Base-by-base conservation (phyloP, 768 basidiomycete species). In the Termitomyces sp. region DNA sequence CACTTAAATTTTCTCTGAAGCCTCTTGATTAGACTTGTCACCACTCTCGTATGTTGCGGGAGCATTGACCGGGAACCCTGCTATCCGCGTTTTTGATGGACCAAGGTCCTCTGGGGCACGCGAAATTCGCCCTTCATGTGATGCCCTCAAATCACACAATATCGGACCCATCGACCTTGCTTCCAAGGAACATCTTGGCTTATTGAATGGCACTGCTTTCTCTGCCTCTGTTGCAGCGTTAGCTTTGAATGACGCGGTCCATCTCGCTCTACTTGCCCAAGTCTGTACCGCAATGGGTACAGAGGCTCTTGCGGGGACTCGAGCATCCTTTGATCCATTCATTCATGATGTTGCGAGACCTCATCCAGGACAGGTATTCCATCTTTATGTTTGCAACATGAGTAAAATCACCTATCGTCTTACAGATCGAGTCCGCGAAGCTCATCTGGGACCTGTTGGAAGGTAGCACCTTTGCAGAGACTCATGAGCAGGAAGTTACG, bases 151-250 rank as follows among this genome's bases (percentile, higher is more conserved):
- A 2, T 74, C 74, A 21, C 84, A 88, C 59, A 70, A 75, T 37
- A 81, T 91, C 26, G 69, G 76, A 43, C 86, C 90, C 1, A 75
- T 93, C 53, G 71, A 80, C 24, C 80, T 90, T 17, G 80, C 76
- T 3, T 84, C 84, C n/a, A 91, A 91, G 67, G 89, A 91, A 53
- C 88, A 89, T 58, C 78, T 90, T 14, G 90, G 89, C 12, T 81
- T 91, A 51, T 70, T 90, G 41, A 94, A 94, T 65, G 93, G 92
- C 48, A 92, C 91, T 1, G 89, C 90, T 0, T 92, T 92, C 69
- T 88, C 87, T 34, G 84, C 91, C 0, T 84, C 88, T 7, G 80
- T 90, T n/a, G 87, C 83, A 3, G 76, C 85, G 8, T 77, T 94
- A 15, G 88, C 86, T 9, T 70, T 91, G 51, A 79, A 83, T 60